phyloP scores from a whole-genome alignment of 2,329 filamentous ascomycete species.

The Aspergillus awamori region DNA sequence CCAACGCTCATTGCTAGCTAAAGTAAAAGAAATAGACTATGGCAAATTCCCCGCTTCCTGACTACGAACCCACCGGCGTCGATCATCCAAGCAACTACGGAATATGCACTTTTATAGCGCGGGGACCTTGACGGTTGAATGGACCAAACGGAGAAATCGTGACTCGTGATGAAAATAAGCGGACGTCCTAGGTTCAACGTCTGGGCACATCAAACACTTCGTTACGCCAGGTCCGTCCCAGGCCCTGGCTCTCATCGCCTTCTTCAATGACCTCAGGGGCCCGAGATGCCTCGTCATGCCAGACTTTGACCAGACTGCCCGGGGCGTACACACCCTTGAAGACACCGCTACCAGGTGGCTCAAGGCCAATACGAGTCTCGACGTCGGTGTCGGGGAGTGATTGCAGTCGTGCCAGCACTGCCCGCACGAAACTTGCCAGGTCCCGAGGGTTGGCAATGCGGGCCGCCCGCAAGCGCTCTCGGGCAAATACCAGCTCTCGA shows the following conservation, averaged over 20 bases:
- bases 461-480: constrained; percentile 83
- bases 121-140: not conserved
- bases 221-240: constrained; percentile 70
- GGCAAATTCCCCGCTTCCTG: not conserved
- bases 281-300: constrained; percentile 74
- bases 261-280: constrained; percentile 77
- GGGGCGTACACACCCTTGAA: constrained; percentile 88
- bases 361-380: constrained; percentile 72
- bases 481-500: constrained; percentile 80
- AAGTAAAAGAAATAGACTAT: not conserved
- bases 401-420: constrained; percentile 74
- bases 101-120: not conserved
- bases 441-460: constrained; percentile 80
- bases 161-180: not conserved
- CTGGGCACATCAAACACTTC: constrained; percentile 68
- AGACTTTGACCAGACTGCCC: constrained; percentile 85
- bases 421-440: constrained; percentile 77
- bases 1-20: not conserved
- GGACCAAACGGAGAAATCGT: not conserved
- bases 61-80: not conserved
- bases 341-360: constrained; percentile 61
- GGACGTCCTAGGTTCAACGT: constrained; percentile 6
- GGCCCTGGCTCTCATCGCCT: constrained; percentile 60
- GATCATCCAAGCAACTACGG: not conserved
- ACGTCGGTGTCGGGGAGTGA: constrained; percentile 75